These are phyloP conservation scores for Prosopis cineraria DNA, from an alignment of 306 rosid species.

Conservation along the genomic window DNA sequence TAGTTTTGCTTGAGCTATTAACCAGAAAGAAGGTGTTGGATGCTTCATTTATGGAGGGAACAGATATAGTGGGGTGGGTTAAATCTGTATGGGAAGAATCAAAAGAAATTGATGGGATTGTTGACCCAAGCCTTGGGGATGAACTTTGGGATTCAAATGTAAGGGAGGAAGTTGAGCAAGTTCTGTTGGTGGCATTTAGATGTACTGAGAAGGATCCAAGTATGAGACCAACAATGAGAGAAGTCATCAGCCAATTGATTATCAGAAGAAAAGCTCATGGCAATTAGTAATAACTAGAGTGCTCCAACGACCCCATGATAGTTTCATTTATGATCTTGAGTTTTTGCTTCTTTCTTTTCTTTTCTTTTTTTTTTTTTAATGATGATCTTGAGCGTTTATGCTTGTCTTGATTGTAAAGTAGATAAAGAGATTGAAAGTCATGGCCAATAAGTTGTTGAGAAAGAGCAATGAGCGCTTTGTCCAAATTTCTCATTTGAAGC, in stretches of 20 bases:
- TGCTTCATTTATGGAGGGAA: slow-evolving; percentile 40
- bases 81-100: slow-evolving; percentile 39
- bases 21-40: slow-evolving; percentile 56
- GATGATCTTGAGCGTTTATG: not conserved
- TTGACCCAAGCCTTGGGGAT: slow-evolving; percentile 44
- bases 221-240: slow-evolving; percentile 53
- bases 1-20: slow-evolving; percentile 60
- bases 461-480: not conserved
- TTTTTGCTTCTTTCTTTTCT: not conserved
- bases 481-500: not conserved
- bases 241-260: slow-evolving; percentile 39
- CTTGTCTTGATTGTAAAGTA: not conserved
- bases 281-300: not conserved
- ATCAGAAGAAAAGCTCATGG: slow-evolving; percentile 17
- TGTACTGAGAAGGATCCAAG: not conserved
- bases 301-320: not conserved
- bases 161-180: slow-evolving; percentile 44
- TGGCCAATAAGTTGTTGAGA: not conserved
- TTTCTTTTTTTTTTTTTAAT: not conserved
- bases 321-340: not conserved
- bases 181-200: slow-evolving; percentile 39
- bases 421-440: not conserved
- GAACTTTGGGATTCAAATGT: slow-evolving; percentile 39
- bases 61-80: slow-evolving; percentile 48
- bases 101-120: slow-evolving; percentile 38